Evolutionary conservation across 2,329 filamentous ascomycete species (phyloP).

Genomic region (Colletotrichum sp.): DNA sequence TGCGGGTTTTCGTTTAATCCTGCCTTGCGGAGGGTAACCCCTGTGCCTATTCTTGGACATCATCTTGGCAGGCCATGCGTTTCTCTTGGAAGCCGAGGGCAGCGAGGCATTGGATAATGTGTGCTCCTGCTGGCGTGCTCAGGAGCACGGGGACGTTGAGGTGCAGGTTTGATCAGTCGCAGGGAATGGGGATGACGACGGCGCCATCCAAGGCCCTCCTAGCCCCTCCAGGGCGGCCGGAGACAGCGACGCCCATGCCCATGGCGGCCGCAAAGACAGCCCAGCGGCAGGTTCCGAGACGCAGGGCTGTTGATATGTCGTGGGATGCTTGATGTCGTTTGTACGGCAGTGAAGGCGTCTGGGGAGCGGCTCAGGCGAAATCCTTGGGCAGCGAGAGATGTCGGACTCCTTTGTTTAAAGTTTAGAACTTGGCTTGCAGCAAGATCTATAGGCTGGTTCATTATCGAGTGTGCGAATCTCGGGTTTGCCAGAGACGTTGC

Average conservation of each 20-base stretch:
- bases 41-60: slow-evolving; percentile 15
- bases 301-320: background rate
- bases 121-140: background rate
- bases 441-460: background rate
- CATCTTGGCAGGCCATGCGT: slow-evolving; percentile 10
- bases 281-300: slow-evolving; percentile 14
- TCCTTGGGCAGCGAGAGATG: background rate
- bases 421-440: slow-evolving; percentile 2
- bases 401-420: background rate
- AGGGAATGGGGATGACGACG: background rate
- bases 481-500: slow-evolving; percentile 8
- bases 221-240: background rate
- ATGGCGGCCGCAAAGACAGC: background rate
- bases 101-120: background rate
- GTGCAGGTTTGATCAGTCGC: background rate
- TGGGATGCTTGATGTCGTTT: background rate
- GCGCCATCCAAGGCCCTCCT: background rate
- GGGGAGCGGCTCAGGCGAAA: background rate
- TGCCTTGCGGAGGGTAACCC: background rate
- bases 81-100: background rate
- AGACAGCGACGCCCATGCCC: slow-evolving; percentile 1
- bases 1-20: slow-evolving; percentile 12
- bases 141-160: background rate
- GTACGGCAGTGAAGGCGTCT: background rate
- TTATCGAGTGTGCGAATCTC: background rate